Percentiles rank a stretch among this genome's conserved stretches.
phyloP scores from a whole-genome alignment of 2,329 filamentous ascomycete genomes.

The Aureobasidium namibiae region DNA sequence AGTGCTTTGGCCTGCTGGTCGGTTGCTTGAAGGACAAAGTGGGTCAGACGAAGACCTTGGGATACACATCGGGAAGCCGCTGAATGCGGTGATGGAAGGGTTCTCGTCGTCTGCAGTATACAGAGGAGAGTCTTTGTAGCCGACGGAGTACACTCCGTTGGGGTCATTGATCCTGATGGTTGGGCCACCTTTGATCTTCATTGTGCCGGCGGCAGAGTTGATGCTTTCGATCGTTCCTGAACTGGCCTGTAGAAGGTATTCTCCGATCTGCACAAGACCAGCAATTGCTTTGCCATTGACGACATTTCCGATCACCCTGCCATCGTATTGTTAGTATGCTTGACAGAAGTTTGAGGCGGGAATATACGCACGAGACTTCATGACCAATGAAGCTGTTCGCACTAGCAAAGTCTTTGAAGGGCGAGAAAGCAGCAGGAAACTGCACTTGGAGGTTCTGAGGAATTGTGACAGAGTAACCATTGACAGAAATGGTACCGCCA shows the following conservation, averaged over 20 bases:
- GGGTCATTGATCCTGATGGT: conserved; percentile 20
- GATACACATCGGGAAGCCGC: conserved; percentile 47
- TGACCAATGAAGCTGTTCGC: conserved; percentile 16
- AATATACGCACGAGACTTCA: conserved; percentile 20
- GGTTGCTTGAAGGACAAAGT: conserved; percentile 31
- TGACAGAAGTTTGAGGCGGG: background rate
- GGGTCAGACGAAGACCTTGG: conserved; percentile 32
- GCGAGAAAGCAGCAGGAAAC: conserved; percentile 40
- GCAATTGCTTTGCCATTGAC: conserved; percentile 31
- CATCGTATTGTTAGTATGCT: conserved; percentile 15
- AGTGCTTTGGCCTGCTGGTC: conserved; percentile 23
- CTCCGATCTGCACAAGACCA: conserved; percentile 30
- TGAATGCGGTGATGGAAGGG: conserved; percentile 32
- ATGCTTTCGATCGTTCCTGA: conserved; percentile 31
- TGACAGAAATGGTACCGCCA: conserved; percentile 39
- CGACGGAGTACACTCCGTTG: conserved; percentile 18
- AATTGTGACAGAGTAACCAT: conserved; percentile 38
- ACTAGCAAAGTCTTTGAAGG: conserved; percentile 28
- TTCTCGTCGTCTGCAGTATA: conserved; percentile 42
- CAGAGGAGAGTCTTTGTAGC: conserved; percentile 30
- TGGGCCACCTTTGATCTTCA: conserved; percentile 31
- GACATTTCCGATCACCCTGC: conserved; percentile 32
- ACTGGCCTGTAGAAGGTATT: conserved; percentile 29
- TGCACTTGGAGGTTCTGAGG: conserved; percentile 44
- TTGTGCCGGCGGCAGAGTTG: conserved; percentile 24